Percentiles rank a stretch among this genome's conserved stretches.
phyloP scores from a whole-genome alignment of 306 rosid genomes.

The Dalbergia cultrata region DNA sequence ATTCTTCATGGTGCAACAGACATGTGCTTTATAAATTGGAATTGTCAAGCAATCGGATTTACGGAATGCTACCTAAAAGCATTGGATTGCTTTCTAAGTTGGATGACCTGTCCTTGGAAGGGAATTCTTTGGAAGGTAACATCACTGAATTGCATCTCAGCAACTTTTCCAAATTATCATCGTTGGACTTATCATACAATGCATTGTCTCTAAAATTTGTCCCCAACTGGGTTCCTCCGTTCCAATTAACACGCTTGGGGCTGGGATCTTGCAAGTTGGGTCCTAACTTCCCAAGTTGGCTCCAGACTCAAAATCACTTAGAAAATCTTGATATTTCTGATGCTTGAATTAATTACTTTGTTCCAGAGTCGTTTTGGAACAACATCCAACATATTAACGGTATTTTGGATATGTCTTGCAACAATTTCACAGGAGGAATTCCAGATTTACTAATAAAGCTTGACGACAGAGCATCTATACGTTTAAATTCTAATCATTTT shows the following conservation, averaged over 20 bases:
- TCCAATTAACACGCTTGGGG: neutral
- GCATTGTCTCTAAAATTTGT: conserved; percentile 3
- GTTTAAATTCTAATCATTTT: conserved; percentile 32
- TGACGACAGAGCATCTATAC: accelerated
- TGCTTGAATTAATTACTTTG: neutral
- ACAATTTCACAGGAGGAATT: conserved; percentile 21
- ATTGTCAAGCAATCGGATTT: neutral
- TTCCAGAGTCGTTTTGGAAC: conserved; percentile 37
- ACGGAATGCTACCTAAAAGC: conserved; percentile 2
- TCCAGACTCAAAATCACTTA: neutral
- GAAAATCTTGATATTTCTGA: accelerated
- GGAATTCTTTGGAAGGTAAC: too few species aligned
- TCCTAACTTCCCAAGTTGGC: conserved; percentile 38
- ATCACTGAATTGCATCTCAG: conserved; percentile 30
- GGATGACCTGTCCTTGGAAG: accelerated
- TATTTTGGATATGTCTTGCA: neutral
- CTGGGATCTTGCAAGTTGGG: conserved; percentile 40
- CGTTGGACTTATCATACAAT: neutral
- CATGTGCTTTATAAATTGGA: neutral
- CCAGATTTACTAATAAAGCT: conserved; percentile 17
- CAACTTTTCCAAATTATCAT: neutral
- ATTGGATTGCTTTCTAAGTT: neutral
- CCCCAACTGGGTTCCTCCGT: conserved; percentile 21
- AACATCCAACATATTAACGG: accelerated
- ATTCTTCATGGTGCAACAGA: neutral